Evolutionary conservation across 2,329 filamentous ascomycete genomes (phyloP).

Genomic region (Penicillium corylophilum): DNA sequence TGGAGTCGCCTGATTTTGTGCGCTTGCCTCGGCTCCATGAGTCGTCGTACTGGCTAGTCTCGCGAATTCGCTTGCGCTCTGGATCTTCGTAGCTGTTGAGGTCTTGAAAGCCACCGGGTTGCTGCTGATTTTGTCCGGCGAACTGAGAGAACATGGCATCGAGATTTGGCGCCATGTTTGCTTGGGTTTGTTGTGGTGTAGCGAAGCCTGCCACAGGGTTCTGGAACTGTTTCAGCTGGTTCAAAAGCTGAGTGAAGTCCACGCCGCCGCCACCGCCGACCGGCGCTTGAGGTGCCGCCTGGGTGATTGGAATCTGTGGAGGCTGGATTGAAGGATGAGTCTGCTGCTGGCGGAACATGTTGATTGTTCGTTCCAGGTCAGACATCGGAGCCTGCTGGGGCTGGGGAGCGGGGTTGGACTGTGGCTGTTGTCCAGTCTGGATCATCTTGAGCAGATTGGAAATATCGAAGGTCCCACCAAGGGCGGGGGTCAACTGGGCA

Average conservation of each 20-base stretch:
- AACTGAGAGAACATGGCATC: conserved; percentile 37
- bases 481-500: conserved; percentile 21
- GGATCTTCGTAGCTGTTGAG: conserved; percentile 37
- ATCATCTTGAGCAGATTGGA: conserved; percentile 43
- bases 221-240: conserved; percentile 41
- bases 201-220: conserved; percentile 22
- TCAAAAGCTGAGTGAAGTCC: conserved; percentile 41
- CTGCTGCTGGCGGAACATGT: conserved; percentile 38
- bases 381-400: conserved; percentile 26
- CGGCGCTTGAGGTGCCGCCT: conserved; percentile 25
- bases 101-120: conserved; percentile 9
- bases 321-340: conserved; percentile 13
- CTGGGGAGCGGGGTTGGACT: conserved; percentile 30
- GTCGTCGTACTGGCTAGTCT: conserved; percentile 34
- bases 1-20: conserved; percentile 33
- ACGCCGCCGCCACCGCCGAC: conserved; percentile 30
- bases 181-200: conserved; percentile 28
- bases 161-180: conserved; percentile 33
- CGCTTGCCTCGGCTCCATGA: conserved; percentile 36
- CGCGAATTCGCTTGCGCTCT: conserved; percentile 43
- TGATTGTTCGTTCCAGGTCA: conserved; percentile 39
- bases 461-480: conserved; percentile 35
- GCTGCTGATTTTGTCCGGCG: conserved; percentile 23
- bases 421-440: conserved; percentile 35
- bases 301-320: conserved; percentile 24